Evolutionary conservation across 2,329 filamentous ascomycete species (phyloP).

Genomic region (Phialophora expanda): DNA sequence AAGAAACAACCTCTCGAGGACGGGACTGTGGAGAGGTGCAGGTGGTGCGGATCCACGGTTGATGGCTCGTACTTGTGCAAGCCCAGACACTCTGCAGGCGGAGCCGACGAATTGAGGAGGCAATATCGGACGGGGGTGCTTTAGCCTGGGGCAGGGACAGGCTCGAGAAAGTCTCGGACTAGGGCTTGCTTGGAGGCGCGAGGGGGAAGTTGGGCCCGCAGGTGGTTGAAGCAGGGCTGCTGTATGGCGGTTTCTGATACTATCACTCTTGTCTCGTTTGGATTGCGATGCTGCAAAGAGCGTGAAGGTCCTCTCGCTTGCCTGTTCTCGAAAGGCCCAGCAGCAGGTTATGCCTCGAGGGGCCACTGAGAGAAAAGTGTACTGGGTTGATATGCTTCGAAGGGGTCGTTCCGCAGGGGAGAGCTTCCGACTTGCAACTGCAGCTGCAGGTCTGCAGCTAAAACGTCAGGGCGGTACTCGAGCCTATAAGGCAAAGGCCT

Average conservation of each 20-base stretch:
- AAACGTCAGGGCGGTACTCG: slow-evolving; percentile 29
- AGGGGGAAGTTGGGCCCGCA: slow-evolving; percentile 31
- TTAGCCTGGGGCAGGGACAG: slow-evolving; percentile 24
- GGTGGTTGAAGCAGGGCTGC: slow-evolving; percentile 22
- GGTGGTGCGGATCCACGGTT: slow-evolving; percentile 21
- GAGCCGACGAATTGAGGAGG: slow-evolving; percentile 27
- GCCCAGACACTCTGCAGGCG: slow-evolving; percentile 22
- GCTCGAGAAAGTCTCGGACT: slow-evolving; percentile 19
- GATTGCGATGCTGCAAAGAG: slow-evolving; percentile 18
- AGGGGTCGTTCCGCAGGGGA: slow-evolving; percentile 20
- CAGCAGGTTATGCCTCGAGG: slow-evolving; percentile 11
- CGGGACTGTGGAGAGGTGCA: slow-evolving; percentile 27
- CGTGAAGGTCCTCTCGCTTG: slow-evolving; percentile 1
- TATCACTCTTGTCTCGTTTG: slow-evolving; percentile 18
- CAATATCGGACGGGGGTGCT: slow-evolving; percentile 22
- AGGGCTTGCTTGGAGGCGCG: slow-evolving; percentile 28
- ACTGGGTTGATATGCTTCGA: slow-evolving; percentile 19
- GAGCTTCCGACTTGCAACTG: slow-evolving; percentile 17
- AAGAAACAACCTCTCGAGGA: slow-evolving; percentile 20
- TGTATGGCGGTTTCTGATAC: slow-evolving; percentile 18
- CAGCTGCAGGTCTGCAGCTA: slow-evolving; percentile 29
- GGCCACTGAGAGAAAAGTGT: slow-evolving; percentile 13
- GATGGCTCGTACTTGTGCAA: slow-evolving; percentile 12
- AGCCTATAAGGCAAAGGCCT: slow-evolving; percentile 30
- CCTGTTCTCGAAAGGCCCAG: not conserved